Conservation (phyloP, 116 monocot species). For the Posidonia oceanica region DNA sequence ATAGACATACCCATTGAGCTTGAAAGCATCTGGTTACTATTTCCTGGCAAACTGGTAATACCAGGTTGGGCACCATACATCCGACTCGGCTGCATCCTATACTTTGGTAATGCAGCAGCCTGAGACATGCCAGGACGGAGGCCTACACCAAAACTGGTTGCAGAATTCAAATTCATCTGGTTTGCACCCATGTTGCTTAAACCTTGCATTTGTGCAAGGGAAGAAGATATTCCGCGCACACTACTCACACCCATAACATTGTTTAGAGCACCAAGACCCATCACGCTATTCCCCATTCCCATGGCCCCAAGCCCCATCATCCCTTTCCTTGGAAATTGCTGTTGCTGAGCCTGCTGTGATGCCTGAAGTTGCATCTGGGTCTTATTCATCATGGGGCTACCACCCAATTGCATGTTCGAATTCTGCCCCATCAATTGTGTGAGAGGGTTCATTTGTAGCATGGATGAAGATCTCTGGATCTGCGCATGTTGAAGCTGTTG, state of each 20-base stretch:
- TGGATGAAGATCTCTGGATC: conserved; percentile 51
- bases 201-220: conserved; percentile 35
- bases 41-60: conserved; percentile 33
- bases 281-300: conserved; percentile 40
- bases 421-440: conserved; percentile 64
- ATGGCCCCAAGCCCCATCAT: conserved; percentile 64
- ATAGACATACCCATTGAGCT: conserved; percentile 52
- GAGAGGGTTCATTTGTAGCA: conserved; percentile 50
- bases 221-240: conserved; percentile 41
- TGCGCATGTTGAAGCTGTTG: conserved; percentile 34
- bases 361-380: conserved; percentile 40
- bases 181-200: conserved; percentile 35
- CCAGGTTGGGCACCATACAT: conserved; percentile 39
- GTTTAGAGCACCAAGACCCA: conserved; percentile 35
- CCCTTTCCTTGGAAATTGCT: conserved; percentile 50
- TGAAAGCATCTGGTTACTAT: conserved; percentile 49
- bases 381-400: conserved; percentile 40
- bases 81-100: conserved; percentile 39
- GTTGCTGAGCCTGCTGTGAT: conserved; percentile 36
- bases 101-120: conserved; percentile 9
- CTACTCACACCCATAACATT: conserved; percentile 62
- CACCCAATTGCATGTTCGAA: conserved; percentile 45
- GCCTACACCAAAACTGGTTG: conserved; percentile 34
- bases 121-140: conserved; percentile 30
- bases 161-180: conserved; percentile 53